Percentiles rank a stretch among this genome's conserved stretches.
Conservation (phyloP, 179 eudicot genomes). For the Carnegiea gigantea region DNA sequence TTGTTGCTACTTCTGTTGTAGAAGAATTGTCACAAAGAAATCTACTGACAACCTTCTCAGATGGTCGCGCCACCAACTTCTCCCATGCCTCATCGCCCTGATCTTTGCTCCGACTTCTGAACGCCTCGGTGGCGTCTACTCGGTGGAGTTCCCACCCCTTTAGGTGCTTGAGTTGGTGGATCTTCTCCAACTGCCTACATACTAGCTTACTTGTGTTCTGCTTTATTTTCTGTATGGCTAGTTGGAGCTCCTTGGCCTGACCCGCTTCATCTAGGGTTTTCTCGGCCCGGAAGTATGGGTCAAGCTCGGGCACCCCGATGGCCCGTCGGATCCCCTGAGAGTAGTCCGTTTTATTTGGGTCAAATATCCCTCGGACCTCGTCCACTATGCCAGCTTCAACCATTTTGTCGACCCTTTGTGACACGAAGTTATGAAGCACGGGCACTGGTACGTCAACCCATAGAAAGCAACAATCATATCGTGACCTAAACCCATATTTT, state of each 20-base stretch:
- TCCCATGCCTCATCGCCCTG: slow-evolving; percentile 42
- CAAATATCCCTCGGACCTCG: slow-evolving; percentile 47
- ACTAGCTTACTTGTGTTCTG: slow-evolving; percentile 49
- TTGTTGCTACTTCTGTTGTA: neutral
- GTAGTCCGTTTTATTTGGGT: slow-evolving; percentile 38
- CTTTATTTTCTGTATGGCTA: slow-evolving; percentile 47
- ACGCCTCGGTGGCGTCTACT: slow-evolving; percentile 61
- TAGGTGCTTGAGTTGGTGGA: slow-evolving; percentile 35
- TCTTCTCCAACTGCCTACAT: slow-evolving; percentile 51
- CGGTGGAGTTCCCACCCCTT: slow-evolving; percentile 69
- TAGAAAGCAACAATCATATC: slow-evolving; percentile 62
- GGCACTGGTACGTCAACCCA: slow-evolving; percentile 66
- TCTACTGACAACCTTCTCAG: slow-evolving; percentile 28
- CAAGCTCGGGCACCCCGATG: slow-evolving; percentile 69
- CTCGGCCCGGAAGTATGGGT: slow-evolving; percentile 43
- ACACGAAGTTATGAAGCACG: slow-evolving; percentile 39
- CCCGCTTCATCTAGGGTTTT: slow-evolving; percentile 5
- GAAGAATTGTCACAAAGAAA: slow-evolving; percentile 25
- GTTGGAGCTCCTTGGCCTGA: slow-evolving; percentile 31
- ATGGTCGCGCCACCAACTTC: slow-evolving; percentile 30
- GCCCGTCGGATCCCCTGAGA: slow-evolving; percentile 60
- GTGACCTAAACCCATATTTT: slow-evolving; percentile 37
- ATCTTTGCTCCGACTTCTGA: slow-evolving; percentile 7
- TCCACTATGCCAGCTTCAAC: slow-evolving; percentile 56
- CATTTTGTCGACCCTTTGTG: slow-evolving; percentile 62